Conservation (phyloP, 306 rosid genomes). For the Cucurbita pepo region DNA sequence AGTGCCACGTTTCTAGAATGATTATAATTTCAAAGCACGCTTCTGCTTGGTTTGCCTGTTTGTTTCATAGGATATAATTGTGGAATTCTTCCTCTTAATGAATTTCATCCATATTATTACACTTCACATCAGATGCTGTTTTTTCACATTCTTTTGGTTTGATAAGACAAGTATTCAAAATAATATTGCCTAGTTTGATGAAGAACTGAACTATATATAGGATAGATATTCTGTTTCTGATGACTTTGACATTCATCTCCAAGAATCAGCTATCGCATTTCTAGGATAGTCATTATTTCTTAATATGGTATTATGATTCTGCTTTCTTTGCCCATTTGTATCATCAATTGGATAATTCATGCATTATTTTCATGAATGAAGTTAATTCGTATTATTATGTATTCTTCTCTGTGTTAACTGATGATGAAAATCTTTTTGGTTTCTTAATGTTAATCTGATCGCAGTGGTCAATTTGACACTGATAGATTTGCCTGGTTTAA, state of each 20-base stretch:
- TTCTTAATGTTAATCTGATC: conserved; percentile 5
- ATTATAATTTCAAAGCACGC: neutral
- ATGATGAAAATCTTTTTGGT: neutral
- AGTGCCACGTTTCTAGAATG: neutral
- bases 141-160: neutral
- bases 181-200: neutral
- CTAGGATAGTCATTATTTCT: neutral
- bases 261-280: neutral
- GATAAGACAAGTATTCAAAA: neutral
- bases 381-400: neutral
- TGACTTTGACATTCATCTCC: neutral
- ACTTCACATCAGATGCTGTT: neutral
- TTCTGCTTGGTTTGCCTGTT: neutral
- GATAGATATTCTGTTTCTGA: neutral
- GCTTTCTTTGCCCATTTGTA: neutral
- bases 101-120: neutral
- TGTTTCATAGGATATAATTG: neutral
- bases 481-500: conserved; percentile 49
- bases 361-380: neutral
- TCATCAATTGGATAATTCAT: neutral
- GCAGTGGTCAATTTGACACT: conserved; percentile 52
- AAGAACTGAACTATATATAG: neutral
- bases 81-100: neutral
- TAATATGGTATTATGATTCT: neutral
- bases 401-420: neutral